A percentile compares a stretch with the other conserved stretches of the same genome.
phyloP scores from a whole-genome alignment of 768 basidiomycete species.

The Pluteus cervinus region DNA sequence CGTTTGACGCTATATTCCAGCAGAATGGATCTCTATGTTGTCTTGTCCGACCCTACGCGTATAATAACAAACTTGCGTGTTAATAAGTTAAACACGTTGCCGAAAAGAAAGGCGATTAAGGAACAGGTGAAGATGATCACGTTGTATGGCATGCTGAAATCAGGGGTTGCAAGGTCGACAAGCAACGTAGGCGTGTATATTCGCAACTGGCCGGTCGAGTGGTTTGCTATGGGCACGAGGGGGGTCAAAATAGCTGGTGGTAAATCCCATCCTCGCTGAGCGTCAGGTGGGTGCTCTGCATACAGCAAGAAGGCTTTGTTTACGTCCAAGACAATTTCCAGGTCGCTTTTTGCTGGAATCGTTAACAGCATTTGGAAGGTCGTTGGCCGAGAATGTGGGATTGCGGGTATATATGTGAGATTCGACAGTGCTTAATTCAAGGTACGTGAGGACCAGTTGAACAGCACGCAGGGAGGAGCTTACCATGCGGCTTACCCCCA shows the following conservation, averaged over 20 bases:
- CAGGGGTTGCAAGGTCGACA: slow-evolving; percentile 94
- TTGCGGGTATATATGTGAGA: slow-evolving; percentile 61
- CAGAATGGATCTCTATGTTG: no score
- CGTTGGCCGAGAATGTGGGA: slow-evolving; percentile 69
- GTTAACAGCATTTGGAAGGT: slow-evolving; percentile 66
- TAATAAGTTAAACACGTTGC: slow-evolving; percentile 83
- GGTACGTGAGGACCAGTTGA: not conserved
- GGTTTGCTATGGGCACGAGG: slow-evolving; percentile 15
- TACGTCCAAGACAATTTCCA: no score
- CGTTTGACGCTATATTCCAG: no score
- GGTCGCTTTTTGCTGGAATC: slow-evolving; percentile 71
- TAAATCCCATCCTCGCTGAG: slow-evolving; percentile 91
- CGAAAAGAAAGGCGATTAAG: slow-evolving; percentile 88
- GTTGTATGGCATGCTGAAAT: slow-evolving; percentile 99
- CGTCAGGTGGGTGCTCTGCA: slow-evolving; percentile 94
- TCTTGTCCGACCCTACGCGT: no score
- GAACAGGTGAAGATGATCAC: slow-evolving; percentile 96
- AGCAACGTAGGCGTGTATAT: slow-evolving; percentile 81
- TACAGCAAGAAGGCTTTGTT: slow-evolving; percentile 81
- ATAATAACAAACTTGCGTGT: slow-evolving; percentile 75
- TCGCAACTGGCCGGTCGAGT: slow-evolving; percentile 19
- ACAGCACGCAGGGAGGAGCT: slow-evolving; percentile 10
- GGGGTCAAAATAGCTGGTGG: slow-evolving; percentile 77
- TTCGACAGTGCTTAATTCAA: slow-evolving; percentile 60
- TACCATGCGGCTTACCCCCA: slow-evolving; percentile 41